Percentiles rank a stretch among this genome's conserved stretches.
Evolutionary conservation across 2,329 filamentous ascomycete genomes (phyloP).

Genomic region (Talaromyces sp.): DNA sequence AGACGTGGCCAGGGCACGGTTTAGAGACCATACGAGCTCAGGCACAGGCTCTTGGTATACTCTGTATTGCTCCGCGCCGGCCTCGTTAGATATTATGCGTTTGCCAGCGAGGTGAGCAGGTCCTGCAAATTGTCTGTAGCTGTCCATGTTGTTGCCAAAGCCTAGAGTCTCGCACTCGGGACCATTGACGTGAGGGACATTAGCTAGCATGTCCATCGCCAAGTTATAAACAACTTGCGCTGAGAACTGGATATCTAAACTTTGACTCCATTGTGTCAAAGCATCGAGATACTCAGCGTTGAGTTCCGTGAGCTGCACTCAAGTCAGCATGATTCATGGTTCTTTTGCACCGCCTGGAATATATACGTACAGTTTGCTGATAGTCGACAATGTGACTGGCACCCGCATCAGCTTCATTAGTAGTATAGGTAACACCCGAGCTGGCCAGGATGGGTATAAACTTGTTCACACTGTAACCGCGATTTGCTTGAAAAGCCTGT

Average conservation of each 20-base stretch:
- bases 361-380: slow-evolving; percentile 10
- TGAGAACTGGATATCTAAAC: slow-evolving; percentile 32
- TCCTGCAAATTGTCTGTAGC: slow-evolving; percentile 37
- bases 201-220: slow-evolving; percentile 37
- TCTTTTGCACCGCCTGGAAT: background rate
- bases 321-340: background rate
- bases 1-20: slow-evolving; percentile 35
- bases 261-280: slow-evolving; percentile 23
- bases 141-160: slow-evolving; percentile 34
- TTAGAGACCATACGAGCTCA: slow-evolving; percentile 30
- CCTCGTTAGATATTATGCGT: slow-evolving; percentile 37
- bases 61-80: slow-evolving; percentile 22
- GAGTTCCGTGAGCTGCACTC: slow-evolving; percentile 14
- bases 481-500: slow-evolving; percentile 22
- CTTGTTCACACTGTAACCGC: slow-evolving; percentile 29
- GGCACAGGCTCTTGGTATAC: slow-evolving; percentile 22
- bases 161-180: slow-evolving; percentile 40
- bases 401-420: slow-evolving; percentile 16
- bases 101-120: slow-evolving; percentile 35
- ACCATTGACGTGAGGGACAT: slow-evolving; percentile 32
- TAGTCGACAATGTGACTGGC: slow-evolving; percentile 20
- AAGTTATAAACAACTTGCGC: slow-evolving; percentile 39
- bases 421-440: slow-evolving; percentile 16
- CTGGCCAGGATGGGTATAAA: slow-evolving; percentile 31
- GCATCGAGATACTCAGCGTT: slow-evolving; percentile 30